phyloP scores from a whole-genome alignment of 352 stramenopile species.

The Phytophthora megakarya region DNA sequence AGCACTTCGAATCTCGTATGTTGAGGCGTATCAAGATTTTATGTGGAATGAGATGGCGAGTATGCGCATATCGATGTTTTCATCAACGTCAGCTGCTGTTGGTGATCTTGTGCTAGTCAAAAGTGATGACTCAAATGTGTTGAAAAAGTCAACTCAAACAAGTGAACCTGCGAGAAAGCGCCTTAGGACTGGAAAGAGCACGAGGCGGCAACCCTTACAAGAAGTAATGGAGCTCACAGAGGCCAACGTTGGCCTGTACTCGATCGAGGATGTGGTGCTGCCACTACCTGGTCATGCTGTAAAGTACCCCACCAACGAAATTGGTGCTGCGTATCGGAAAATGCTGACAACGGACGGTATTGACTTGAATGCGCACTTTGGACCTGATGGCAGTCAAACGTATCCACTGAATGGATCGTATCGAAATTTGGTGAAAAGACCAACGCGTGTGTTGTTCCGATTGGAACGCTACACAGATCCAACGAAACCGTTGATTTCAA shows the following conservation, averaged over 20 bases:
- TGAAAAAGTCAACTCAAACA: conserved; percentile 16
- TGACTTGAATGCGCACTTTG: conserved; percentile 57
- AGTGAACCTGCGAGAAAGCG: conserved; percentile 41
- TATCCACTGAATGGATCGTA: conserved; percentile 90
- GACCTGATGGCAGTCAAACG: conserved; percentile 50
- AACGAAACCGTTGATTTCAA: conserved; percentile 89
- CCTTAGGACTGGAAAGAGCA: conserved; percentile 34
- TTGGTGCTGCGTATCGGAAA: conserved; percentile 54
- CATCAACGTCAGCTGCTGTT: conserved; percentile 58
- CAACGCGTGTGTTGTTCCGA: conserved; percentile 78
- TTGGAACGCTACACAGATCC: conserved; percentile 90
- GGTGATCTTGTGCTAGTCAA: conserved; percentile 90
- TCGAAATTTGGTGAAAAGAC: conserved; percentile 90
- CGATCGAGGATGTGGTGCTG: conserved; percentile 94
- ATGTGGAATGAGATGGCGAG: conserved; percentile 96
- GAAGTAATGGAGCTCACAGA: conserved; percentile 75
- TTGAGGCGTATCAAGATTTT: conserved; percentile 92
- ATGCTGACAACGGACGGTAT: conserved; percentile 63
- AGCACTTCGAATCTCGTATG: conserved; percentile 65
- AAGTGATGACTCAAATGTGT: conserved; percentile 14
- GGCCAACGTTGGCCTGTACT: conserved; percentile 87
- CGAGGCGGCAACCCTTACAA: conserved; percentile 15
- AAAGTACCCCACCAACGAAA: conserved; percentile 80
- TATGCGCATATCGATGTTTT: conserved; percentile 78
- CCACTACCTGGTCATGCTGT: conserved; percentile 92